These are phyloP conservation scores for Trichothecium roseum DNA, from an alignment of 2,329 filamentous ascomycete species.

Conservation along the genomic window DNA sequence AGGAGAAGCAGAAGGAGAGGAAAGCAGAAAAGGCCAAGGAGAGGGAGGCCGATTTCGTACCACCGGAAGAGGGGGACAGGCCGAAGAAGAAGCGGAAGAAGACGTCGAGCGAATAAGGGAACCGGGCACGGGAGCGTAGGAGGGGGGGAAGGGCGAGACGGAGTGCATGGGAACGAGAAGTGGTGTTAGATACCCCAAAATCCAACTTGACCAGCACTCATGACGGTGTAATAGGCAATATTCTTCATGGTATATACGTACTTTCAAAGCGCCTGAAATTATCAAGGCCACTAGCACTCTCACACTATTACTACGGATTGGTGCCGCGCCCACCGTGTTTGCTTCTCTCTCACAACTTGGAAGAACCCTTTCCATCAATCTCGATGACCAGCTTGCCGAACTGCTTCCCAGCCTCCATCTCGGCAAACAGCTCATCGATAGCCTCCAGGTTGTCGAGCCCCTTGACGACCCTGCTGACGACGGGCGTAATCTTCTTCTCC, in stretches of 20 bases:
- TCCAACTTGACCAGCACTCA: too few species aligned
- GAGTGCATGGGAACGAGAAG: too few species aligned
- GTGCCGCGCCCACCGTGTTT: too few species aligned
- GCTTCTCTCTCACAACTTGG: constrained; percentile 1
- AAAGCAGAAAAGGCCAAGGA: constrained; percentile 82
- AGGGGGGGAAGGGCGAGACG: background rate
- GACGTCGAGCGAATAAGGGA: constrained; percentile 18
- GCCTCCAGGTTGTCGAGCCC: constrained; percentile 66
- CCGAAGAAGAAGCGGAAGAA: constrained; percentile 58
- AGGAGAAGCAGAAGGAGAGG: constrained; percentile 77
- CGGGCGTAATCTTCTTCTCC: constrained; percentile 60
- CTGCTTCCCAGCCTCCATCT: constrained; percentile 77
- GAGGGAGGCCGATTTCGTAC: constrained; percentile 75
- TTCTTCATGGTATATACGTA: too few species aligned
- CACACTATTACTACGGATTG: too few species aligned
- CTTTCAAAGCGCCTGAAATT: too few species aligned
- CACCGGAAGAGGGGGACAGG: constrained; percentile 64
- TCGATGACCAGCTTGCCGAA: constrained; percentile 90
- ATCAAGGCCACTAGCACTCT: too few species aligned
- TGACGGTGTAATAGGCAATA: background rate
- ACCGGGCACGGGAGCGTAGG: too few species aligned
- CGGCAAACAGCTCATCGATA: constrained; percentile 76
- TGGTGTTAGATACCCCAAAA: too few species aligned
- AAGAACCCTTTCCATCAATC: constrained; percentile 31
- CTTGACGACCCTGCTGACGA: constrained; percentile 64